Conservation (phyloP, 371 early-diverging fungal genomes). For the Haplosporangium sp. region DNA sequence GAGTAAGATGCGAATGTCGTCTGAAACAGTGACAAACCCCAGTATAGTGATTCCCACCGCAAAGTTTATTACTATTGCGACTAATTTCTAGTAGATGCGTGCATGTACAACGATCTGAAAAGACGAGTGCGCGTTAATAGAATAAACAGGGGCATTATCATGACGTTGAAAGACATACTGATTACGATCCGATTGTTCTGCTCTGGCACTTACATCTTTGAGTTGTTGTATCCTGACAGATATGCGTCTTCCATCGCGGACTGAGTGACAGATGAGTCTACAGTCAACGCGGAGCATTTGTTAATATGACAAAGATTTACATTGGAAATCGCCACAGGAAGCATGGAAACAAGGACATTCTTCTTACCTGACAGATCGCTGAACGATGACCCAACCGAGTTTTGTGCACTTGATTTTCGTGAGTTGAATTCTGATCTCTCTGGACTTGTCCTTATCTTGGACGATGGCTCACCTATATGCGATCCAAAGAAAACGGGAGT, state of each 20-base stretch:
- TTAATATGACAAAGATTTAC: not conserved
- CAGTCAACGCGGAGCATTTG: not conserved
- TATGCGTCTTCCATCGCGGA: constrained; percentile 72
- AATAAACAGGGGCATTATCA: not conserved
- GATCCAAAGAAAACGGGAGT: not conserved
- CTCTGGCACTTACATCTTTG: constrained; percentile 72
- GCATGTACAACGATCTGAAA: constrained; percentile 36
- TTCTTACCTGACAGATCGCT: constrained; percentile 64
- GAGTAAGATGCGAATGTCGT: constrained; percentile 7
- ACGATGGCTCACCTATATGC: constrained; percentile 11
- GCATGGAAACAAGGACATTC: not conserved
- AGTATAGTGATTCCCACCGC: no score
- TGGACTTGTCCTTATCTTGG: constrained; percentile 26
- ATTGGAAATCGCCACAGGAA: no score
- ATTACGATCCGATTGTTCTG: no score
- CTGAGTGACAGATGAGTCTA: constrained; percentile 68
- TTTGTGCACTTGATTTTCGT: constrained; percentile 56
- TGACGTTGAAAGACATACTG: no score
- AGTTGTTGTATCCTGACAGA: constrained; percentile 65
- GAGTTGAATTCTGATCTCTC: constrained; percentile 35
- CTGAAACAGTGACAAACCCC: no score
- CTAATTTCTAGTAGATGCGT: constrained; percentile 32
- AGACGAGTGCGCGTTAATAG: not conserved
- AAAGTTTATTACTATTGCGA: no score
- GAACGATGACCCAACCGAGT: constrained; percentile 66